Evolutionary conservation across 2,329 filamentous ascomycete genomes (phyloP).

Genomic region (Pseudocercospora fuligena): DNA sequence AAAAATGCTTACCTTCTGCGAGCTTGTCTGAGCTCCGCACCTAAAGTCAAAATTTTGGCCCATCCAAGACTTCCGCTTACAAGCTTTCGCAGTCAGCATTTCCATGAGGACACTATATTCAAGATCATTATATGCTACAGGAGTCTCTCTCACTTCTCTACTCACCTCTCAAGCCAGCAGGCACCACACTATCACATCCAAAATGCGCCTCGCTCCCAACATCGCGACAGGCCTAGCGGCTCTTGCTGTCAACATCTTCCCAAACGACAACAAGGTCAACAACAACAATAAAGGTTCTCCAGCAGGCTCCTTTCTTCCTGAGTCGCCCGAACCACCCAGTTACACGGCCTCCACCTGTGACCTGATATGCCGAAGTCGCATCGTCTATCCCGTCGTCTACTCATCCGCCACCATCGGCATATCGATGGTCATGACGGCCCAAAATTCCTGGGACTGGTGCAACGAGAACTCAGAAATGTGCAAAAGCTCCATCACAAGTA

Average conservation of each 20-base stretch:
- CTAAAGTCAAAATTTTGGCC: not conserved
- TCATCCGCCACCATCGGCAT: not conserved
- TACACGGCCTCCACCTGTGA: not conserved
- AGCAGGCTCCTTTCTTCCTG: not conserved
- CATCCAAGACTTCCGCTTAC: not conserved
- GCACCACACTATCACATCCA: not conserved
- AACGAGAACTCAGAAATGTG: not conserved
- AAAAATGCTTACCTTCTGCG: not conserved
- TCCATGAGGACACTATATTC: no score
- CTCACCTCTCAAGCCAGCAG: not conserved
- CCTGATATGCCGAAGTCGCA: not conserved
- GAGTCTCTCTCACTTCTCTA: not conserved
- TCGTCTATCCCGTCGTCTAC: not conserved
- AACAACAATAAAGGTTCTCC: not conserved
- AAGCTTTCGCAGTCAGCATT: not conserved
- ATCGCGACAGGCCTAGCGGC: not conserved
- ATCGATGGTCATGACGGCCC: not conserved
- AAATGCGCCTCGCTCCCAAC: not conserved
- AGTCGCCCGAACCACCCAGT: not conserved
- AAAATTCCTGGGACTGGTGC: not conserved
- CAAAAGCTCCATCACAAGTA: not conserved
- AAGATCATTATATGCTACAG: no score
- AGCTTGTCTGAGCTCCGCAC: not conserved
- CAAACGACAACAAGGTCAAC: not conserved
- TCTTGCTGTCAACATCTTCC: not conserved